A percentile compares a stretch with the other conserved stretches of the same genome.
phyloP scores from a whole-genome alignment of 2,329 filamentous ascomycete genomes.

The Botrytis elliptica region DNA sequence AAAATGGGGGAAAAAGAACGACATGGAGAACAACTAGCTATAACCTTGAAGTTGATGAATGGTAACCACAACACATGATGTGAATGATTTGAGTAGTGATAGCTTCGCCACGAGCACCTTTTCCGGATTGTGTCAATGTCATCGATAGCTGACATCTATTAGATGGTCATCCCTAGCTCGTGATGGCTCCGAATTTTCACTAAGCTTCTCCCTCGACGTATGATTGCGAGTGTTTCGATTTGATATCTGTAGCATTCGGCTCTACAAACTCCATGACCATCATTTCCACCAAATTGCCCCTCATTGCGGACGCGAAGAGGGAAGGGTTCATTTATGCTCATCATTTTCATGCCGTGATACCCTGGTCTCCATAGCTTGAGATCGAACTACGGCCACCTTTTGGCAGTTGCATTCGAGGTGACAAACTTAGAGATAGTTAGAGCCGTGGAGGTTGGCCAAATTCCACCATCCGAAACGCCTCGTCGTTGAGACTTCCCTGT shows the following conservation, averaged over 20 bases:
- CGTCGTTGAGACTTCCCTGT: constrained; percentile 12
- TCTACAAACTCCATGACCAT: constrained; percentile 5
- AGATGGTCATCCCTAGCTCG: constrained; percentile 16
- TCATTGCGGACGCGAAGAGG: constrained; percentile 1
- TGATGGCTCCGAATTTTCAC: constrained; percentile 8
- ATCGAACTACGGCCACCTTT: constrained; percentile 17
- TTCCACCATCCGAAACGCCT: constrained; percentile 10
- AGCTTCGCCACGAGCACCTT: constrained; percentile 12
- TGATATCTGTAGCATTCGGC: constrained; percentile 9
- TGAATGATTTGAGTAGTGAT: constrained; percentile 11
- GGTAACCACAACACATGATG: constrained; percentile 4
- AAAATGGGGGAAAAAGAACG: background rate
- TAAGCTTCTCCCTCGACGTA: constrained; percentile 7
- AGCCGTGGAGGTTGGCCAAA: constrained; percentile 9
- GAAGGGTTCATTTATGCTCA: constrained; percentile 4
- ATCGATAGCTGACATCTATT: constrained; percentile 11
- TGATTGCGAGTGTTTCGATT: constrained; percentile 18
- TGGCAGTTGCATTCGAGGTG: constrained; percentile 6
- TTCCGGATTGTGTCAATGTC: constrained; percentile 2
- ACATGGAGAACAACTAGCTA: background rate
- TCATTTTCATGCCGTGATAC: constrained; percentile 17
- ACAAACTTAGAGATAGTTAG: constrained; percentile 5
- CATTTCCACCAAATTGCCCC: constrained; percentile 6
- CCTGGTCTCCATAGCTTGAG: constrained; percentile 13
- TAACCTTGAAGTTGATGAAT: constrained; percentile 13